Conservation (phyloP, 192 early-diverging fungal species). For the Glomus cerebriforme region DNA sequence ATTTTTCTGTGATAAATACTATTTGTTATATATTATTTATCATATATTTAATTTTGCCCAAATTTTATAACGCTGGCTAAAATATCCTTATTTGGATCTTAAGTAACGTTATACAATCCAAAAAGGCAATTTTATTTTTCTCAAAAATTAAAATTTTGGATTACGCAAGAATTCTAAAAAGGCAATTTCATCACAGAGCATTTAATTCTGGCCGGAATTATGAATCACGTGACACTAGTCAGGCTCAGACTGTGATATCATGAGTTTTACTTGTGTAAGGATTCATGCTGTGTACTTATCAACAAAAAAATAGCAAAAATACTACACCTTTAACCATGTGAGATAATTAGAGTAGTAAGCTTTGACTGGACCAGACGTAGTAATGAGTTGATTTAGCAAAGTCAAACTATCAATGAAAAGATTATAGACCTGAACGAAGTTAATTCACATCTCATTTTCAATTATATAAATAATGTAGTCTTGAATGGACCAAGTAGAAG, state of each 20-base stretch:
- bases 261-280: background rate
- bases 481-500: conserved; percentile 28
- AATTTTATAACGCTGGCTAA: too few species aligned
- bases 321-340: background rate
- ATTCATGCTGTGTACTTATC: background rate
- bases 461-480: conserved; percentile 4
- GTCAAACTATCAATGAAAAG: conserved; percentile 32
- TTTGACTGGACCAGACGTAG: conserved; percentile 9
- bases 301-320: conserved; percentile 11
- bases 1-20: too few species aligned
- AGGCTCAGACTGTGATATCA: background rate
- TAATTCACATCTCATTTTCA: conserved; percentile 17
- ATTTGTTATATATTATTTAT: too few species aligned
- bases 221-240: too few species aligned
- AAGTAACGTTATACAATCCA: too few species aligned
- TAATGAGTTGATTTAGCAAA: conserved; percentile 22
- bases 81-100: too few species aligned
- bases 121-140: too few species aligned
- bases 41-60: too few species aligned
- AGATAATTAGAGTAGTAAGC: conserved; percentile 1
- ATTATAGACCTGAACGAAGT: conserved; percentile 21
- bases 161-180: too few species aligned
- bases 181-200: too few species aligned
- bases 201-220: too few species aligned
- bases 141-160: too few species aligned